Conservation (phyloP, 1,284 basidiomycete genomes). For the Melampsora larici-populina region DNA sequence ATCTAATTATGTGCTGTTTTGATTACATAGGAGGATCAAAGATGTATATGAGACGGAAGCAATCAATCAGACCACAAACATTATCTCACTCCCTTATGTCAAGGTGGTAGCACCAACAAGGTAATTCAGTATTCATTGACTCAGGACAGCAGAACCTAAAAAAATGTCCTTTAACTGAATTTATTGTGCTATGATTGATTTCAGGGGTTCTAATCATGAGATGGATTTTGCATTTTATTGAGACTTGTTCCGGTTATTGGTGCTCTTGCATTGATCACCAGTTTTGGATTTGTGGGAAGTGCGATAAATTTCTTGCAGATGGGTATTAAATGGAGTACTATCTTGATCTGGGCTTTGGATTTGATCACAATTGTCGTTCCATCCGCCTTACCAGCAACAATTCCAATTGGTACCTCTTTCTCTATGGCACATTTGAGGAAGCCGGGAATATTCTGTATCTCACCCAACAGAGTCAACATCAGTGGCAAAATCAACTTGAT, state of each 20-base stretch:
- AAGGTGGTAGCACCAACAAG: no score
- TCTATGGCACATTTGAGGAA: constrained; percentile 85
- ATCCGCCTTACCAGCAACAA: constrained; percentile 91
- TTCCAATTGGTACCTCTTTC: constrained; percentile 96
- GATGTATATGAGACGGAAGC: no score
- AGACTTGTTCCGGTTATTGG: constrained; percentile 92
- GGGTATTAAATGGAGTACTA: constrained; percentile 85
- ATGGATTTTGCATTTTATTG: constrained; percentile 68
- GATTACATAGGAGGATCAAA: no score
- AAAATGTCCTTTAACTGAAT: no score
- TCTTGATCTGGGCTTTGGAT: constrained; percentile 86
- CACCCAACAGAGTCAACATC: constrained; percentile 92
- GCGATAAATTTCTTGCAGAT: constrained; percentile 88
- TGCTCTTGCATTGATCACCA: constrained; percentile 82
- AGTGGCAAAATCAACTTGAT: constrained; percentile 96
- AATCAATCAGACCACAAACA: no score
- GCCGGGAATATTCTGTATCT: constrained; percentile 90
- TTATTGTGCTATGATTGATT: no score
- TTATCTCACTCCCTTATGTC: no score
- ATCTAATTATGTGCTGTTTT: no score
- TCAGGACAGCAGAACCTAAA: no score
- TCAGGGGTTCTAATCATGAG: no score
- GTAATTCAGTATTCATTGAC: no score
- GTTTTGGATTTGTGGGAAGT: constrained; percentile 73
- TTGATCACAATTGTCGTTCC: constrained; percentile 98